phyloP scores from a whole-genome alignment of 2,329 filamentous ascomycete species.

The Fusarium nematophilum region DNA sequence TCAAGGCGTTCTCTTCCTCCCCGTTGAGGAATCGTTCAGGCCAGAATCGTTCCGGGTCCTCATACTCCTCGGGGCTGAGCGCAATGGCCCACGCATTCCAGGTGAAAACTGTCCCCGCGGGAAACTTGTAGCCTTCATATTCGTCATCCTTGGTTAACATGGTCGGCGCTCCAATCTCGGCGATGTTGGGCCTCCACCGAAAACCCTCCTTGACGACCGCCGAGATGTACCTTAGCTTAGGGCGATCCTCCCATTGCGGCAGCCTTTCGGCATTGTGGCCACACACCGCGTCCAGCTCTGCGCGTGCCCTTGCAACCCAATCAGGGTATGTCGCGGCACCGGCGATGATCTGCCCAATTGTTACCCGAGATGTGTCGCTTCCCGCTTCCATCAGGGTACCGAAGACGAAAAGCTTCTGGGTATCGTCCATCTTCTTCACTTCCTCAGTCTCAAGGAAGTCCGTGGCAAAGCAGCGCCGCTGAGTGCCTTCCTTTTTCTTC shows the following conservation, averaged over 20 bases:
- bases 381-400: conserved; percentile 1
- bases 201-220: background rate
- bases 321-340: background rate
- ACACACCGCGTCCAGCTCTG: background rate
- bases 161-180: no score
- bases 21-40: conserved; percentile 4
- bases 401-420: background rate
- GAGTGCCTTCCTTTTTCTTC: no score
- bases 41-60: conserved; percentile 6
- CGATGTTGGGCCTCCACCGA: background rate
- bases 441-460: conserved; percentile 1
- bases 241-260: background rate
- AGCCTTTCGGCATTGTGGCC: background rate
- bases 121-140: background rate
- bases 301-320: background rate
- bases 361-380: background rate
- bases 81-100: conserved; percentile 8
- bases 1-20: conserved; percentile 4
- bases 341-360: background rate
- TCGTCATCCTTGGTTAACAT: background rate
- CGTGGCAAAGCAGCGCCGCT: conserved; percentile 1
- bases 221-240: background rate
- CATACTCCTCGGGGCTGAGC: background rate
- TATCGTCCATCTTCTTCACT: background rate
- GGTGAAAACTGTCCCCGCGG: conserved; percentile 2